These are phyloP conservation scores for Haplographium delicatum DNA, from an alignment of 495 filamentous ascomycete species.

Conservation along the genomic window DNA sequence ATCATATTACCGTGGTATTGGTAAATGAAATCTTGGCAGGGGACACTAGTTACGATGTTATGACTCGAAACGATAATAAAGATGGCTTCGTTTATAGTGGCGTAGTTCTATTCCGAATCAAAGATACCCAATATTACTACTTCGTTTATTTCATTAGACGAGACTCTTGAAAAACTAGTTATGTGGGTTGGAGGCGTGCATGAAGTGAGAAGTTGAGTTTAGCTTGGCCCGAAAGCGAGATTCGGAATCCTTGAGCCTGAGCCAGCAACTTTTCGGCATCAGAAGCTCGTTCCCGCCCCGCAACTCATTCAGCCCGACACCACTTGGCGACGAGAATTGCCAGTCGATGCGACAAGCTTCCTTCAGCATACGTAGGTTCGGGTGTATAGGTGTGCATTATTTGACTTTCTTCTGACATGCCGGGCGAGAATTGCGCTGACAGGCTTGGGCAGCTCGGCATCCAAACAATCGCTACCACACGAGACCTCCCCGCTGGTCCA, in stretches of 20 bases:
- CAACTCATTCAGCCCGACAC: not conserved
- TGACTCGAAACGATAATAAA: too few relatives aligned
- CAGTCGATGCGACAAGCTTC: conserved; percentile 8
- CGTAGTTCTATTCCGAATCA: not conserved
- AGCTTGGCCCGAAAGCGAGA: not conserved
- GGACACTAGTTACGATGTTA: too few relatives aligned
- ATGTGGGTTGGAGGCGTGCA: too few relatives aligned
- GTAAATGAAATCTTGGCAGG: too few relatives aligned
- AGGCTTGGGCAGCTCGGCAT: conserved; percentile 1
- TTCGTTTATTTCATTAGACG: not conserved
- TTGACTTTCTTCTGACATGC: not conserved
- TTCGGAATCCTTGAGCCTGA: not conserved
- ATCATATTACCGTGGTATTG: not conserved
- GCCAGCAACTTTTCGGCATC: not conserved
- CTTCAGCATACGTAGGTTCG: not conserved
- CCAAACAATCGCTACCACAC: conserved; percentile 1
- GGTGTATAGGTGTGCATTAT: conserved; percentile 7
- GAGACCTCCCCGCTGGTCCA: conserved; percentile 9
- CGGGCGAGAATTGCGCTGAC: conserved; percentile 1
- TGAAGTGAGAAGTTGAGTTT: not conserved
- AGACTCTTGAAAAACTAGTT: too few relatives aligned
- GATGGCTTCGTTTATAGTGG: not conserved
- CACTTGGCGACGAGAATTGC: conserved; percentile 2
- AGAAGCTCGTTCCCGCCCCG: not conserved
- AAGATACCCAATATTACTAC: not conserved